Conservation (phyloP, 768 basidiomycete species). For the Suillus subaureus region DNA sequence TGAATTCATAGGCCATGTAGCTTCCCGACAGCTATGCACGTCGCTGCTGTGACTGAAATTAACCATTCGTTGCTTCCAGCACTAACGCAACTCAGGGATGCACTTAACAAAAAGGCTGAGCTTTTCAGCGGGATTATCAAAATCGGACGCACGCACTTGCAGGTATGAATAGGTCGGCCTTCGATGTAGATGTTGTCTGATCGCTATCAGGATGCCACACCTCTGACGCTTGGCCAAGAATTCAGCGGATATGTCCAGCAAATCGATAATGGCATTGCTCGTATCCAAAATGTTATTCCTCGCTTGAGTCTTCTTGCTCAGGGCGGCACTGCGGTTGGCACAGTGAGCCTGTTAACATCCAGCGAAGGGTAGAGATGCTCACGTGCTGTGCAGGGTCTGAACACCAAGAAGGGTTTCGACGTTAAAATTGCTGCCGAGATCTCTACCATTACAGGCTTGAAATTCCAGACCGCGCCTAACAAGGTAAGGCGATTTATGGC, state of each 20-base stretch:
- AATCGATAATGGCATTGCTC: conserved; percentile 84
- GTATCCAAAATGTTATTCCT: conserved; percentile 80
- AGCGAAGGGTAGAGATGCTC: conserved; percentile 6
- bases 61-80: conserved; percentile 81
- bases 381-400: conserved; percentile 69
- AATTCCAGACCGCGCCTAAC: conserved; percentile 97
- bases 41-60: conserved; percentile 92
- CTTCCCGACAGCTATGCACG: conserved; percentile 99
- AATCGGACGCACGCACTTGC: conserved; percentile 96
- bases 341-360: conserved; percentile 52
- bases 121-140: conserved; percentile 93
- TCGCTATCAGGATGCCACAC: conserved; percentile 83
- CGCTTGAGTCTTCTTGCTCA: conserved; percentile 90
- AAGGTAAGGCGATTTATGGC: conserved; percentile 57
- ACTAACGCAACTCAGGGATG: conserved; percentile 79
- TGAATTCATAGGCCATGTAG: conserved; percentile 40
- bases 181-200: conserved; percentile 8
- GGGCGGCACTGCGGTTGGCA: conserved; percentile 98
- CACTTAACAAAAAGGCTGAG: conserved; percentile 79
- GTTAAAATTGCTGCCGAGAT: conserved; percentile 91
- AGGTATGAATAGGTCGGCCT: conserved; percentile 42
- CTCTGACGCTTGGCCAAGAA: conserved; percentile 96
- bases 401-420: conserved; percentile 97
- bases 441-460: conserved; percentile 84
- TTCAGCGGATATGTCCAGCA: conserved; percentile 99